Percentiles rank a stretch among this genome's conserved stretches.
phyloP scores from a whole-genome alignment of 768 basidiomycete genomes.

The Naganishia vaughanmartiniae region DNA sequence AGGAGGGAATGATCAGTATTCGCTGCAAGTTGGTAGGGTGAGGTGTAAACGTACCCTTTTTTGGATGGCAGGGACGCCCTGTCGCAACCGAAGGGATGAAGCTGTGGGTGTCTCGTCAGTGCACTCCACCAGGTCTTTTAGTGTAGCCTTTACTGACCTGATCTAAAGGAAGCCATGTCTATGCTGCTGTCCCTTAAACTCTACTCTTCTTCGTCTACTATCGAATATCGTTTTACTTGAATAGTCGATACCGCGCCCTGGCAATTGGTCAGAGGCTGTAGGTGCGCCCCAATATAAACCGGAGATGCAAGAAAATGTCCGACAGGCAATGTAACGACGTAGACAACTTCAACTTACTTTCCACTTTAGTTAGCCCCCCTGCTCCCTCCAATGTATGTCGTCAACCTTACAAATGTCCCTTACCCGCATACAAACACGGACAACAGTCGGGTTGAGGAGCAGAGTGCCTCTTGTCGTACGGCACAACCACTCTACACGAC shows the following conservation, averaged over 20 bases:
- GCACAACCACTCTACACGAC: neutral
- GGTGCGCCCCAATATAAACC: slow-evolving; percentile 4
- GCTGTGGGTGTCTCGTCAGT: neutral
- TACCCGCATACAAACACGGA: slow-evolving; percentile 4
- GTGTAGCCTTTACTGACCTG: neutral
- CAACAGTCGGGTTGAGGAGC: neutral
- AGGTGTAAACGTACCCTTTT: slow-evolving; percentile 12
- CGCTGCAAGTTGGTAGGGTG: neutral
- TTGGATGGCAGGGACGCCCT: slow-evolving; percentile 6
- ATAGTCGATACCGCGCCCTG: slow-evolving; percentile 4
- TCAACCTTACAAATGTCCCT: slow-evolving; percentile 21
- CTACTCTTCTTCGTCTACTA: neutral
- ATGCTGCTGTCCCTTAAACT: neutral
- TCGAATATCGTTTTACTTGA: too few relatives aligned
- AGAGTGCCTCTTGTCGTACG: neutral
- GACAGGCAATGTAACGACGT: neutral
- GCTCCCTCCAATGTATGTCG: too few relatives aligned
- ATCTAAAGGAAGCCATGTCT: slow-evolving; percentile 18
- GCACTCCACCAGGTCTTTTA: neutral
- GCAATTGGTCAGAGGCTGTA: slow-evolving; percentile 9
- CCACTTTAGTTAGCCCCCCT: too few relatives aligned
- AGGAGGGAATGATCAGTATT: neutral
- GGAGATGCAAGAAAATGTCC: neutral
- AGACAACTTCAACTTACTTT: too few relatives aligned
- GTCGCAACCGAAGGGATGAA: slow-evolving; percentile 5